Base-by-base conservation (phyloP, 2,329 filamentous ascomycete genomes). In the Ophiostoma pallidulum region DNA sequence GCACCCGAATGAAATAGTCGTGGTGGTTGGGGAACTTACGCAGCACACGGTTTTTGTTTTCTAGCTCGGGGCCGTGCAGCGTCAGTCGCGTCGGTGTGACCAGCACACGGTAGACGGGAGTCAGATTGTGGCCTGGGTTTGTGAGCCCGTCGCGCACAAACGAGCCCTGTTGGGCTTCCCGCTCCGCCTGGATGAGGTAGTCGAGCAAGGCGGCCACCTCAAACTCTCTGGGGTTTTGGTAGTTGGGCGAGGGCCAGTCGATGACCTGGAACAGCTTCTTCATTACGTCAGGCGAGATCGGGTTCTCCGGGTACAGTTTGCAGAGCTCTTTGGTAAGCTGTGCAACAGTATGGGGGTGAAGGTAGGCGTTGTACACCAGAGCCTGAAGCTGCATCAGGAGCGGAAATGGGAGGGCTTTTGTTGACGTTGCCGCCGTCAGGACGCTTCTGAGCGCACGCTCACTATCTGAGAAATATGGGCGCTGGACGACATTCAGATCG, bases 31-130 rank as follows among this genome's bases (percentile, higher is more conserved):
- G 61, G 53, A 80, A 86, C 53, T 77, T 77, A n/a, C 85, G 75
- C 14, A 90, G 65, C 3, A 90, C 77, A 4, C 83, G 71, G 57
- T 89, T 89, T 50, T 78, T 81, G 7, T 75, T 75, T 58, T 87
- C 84, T 1, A 75, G 66, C 42, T 82, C 79, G 0, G 82, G 82
- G 0, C 81, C 81, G 8, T 70, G 66, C 0, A 84, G 66, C 18
- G 67, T 69, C 18, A 77, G 67, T 2, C 76, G 69, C 0, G 76
- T 72, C 0, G 82, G 82, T 0, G 80, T 84, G 9, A 86, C 72
- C 31, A 67, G 64, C 10, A 71, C 74, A 33, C 74, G 74, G 57
- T 79, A 71, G 5, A 82, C 66, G 57, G 67, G 66, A 0, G 70
- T 69, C 28, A 77, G 65, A 37, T 74, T 71, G 13, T 59, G 54